Percentiles rank a stretch among this genome's conserved stretches.
Evolutionary conservation across 1,284 basidiomycete genomes (phyloP).

Genomic region (Porphyrellus sp.): DNA sequence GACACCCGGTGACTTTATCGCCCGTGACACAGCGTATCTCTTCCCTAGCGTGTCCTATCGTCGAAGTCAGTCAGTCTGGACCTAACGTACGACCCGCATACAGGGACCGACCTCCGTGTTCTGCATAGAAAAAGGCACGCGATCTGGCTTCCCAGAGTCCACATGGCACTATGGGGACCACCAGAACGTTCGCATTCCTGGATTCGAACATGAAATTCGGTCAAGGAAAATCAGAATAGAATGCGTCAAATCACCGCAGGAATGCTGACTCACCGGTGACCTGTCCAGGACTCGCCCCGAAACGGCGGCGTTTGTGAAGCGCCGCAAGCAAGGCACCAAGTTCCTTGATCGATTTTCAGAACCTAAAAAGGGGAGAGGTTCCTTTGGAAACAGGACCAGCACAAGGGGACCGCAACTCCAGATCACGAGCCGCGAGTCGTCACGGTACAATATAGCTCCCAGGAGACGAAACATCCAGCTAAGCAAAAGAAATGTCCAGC

Average conservation of each 20-base stretch:
- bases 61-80: constrained; percentile 19
- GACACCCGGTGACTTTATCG: constrained; percentile 29
- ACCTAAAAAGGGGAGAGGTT: constrained; percentile 13
- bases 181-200: constrained; percentile 9
- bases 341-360: constrained; percentile 33
- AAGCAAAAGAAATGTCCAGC: constrained; percentile 27
- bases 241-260: constrained; percentile 31
- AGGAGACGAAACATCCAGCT: constrained; percentile 20
- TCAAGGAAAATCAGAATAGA: constrained; percentile 28
- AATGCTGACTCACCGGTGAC: constrained; percentile 22
- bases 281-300: constrained; percentile 4
- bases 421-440: constrained; percentile 24
- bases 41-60: no score
- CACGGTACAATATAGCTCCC: constrained; percentile 27
- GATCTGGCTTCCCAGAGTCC: constrained; percentile 4
- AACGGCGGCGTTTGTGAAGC: constrained; percentile 15
- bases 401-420: constrained; percentile 24
- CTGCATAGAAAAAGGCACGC: constrained; percentile 20
- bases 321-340: constrained; percentile 26
- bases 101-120: constrained; percentile 8
- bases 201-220: constrained; percentile 18
- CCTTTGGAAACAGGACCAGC: constrained; percentile 27
- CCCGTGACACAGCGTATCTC: no score
- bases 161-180: constrained; percentile 23
- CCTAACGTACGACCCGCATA: not conserved